These are phyloP conservation scores for Mayamaea pseudoterrestris DNA, from an alignment of 108 stramenopile species.

Conservation along the genomic window DNA sequence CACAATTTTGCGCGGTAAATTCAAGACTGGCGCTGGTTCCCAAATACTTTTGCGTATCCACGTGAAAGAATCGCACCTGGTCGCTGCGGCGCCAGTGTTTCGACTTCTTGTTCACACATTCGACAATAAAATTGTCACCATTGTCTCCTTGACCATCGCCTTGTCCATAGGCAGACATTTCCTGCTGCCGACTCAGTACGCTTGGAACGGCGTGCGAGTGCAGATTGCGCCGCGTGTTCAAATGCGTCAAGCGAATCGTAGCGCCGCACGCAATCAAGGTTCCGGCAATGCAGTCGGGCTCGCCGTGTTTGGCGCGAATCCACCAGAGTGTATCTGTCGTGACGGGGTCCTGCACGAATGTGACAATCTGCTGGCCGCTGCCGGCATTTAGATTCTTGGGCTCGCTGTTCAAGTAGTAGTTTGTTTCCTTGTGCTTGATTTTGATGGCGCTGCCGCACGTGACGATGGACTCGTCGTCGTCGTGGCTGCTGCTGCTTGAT, in stretches of 20 bases:
- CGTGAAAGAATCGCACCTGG: constrained; percentile 38
- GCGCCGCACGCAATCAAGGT: constrained; percentile 40
- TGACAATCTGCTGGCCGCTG: constrained; percentile 77
- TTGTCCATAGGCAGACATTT: constrained; percentile 63
- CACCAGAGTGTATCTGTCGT: constrained; percentile 51
- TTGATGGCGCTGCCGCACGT: constrained; percentile 79
- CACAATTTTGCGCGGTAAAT: constrained; percentile 67
- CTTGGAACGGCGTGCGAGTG: constrained; percentile 56
- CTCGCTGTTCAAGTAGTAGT: constrained; percentile 30
- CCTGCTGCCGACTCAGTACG: constrained; percentile 64
- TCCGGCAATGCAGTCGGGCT: constrained; percentile 16
- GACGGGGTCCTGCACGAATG: constrained; percentile 27
- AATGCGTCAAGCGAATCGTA: constrained; percentile 58
- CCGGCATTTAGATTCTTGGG: constrained; percentile 31
- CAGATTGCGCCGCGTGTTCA: constrained; percentile 45
- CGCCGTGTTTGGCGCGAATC: constrained; percentile 39
- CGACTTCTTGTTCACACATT: constrained; percentile 15
- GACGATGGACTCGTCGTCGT: constrained; percentile 43
- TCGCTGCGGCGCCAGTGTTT: constrained; percentile 46
- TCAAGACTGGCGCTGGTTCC: constrained; percentile 41
- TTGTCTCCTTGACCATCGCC: constrained; percentile 62
- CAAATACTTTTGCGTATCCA: constrained; percentile 41
- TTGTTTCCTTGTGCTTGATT: constrained; percentile 48
- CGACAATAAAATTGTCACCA: constrained; percentile 72
- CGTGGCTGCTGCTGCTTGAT: too few species aligned